A percentile compares a stretch with the other conserved stretches of the same genome.
These are phyloP conservation scores for Pulicaria dysenterica DNA, from an alignment of 129 eudicot species.

Conservation along the genomic window DNA sequence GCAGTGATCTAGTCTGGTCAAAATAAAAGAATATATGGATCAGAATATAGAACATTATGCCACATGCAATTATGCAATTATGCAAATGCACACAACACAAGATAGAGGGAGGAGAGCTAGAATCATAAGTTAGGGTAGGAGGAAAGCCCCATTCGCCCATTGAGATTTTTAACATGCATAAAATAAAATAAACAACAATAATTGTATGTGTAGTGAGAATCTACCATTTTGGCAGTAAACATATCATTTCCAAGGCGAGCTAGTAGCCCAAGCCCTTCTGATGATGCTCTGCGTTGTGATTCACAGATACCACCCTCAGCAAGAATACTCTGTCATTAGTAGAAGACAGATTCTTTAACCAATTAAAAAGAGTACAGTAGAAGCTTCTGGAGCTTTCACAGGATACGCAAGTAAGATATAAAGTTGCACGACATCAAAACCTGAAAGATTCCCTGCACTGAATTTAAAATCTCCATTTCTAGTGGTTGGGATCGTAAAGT, in stretches of 20 bases:
- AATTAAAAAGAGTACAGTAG: background rate
- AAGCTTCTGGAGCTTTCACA: constrained; percentile 18
- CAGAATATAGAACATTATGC: constrained; percentile 24
- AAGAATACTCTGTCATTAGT: constrained; percentile 68
- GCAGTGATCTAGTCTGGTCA: constrained; percentile 69
- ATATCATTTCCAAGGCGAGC: constrained; percentile 91
- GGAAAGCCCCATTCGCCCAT: background rate
- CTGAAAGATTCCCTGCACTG: constrained; percentile 88
- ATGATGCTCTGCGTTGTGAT: constrained; percentile 94
- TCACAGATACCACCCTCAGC: constrained; percentile 92
- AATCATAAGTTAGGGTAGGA: background rate
- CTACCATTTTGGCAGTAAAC: constrained; percentile 90
- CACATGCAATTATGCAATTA: no score
- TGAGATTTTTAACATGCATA: constrained; percentile 1
- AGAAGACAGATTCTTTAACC: constrained; percentile 10
- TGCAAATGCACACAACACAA: background rate
- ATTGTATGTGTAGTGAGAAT: constrained; percentile 29
- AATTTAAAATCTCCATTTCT: constrained; percentile 65
- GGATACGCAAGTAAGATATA: constrained; percentile 16
- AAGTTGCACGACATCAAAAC: constrained; percentile 40
- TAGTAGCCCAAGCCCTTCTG: constrained; percentile 95
- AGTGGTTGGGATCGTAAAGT: constrained; percentile 71
- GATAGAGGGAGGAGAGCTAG: constrained; percentile 11
- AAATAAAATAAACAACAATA: constrained; percentile 1
- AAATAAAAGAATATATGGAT: constrained; percentile 24